These are phyloP conservation scores for Pachysolen tannophilus DNA, from an alignment of 805 yeast genomes.

Conservation along the genomic window DNA sequence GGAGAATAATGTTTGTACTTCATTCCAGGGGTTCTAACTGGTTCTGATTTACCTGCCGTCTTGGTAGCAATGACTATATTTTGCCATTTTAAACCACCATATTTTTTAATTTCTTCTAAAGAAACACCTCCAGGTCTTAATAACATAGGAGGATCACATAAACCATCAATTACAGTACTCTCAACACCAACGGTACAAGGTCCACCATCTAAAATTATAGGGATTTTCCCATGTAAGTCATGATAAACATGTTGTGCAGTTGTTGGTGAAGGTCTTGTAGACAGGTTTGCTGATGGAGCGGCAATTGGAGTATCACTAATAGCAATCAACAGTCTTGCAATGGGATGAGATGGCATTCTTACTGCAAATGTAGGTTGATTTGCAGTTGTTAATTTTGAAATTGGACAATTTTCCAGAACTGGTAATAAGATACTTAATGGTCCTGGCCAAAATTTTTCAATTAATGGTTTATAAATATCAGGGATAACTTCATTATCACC, in stretches of 20 bases:
- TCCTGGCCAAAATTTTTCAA: constrained; percentile 88
- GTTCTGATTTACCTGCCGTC: constrained; percentile 56
- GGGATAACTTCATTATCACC: constrained; percentile 44
- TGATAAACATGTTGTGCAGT: constrained; percentile 75
- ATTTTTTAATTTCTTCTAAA: constrained; percentile 57
- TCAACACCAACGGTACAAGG: constrained; percentile 84
- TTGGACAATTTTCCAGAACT: constrained; percentile 32
- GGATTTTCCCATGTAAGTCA: constrained; percentile 75
- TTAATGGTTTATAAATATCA: constrained; percentile 50
- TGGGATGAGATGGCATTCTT: constrained; percentile 77
- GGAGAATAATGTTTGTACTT: constrained; percentile 96
- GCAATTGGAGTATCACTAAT: constrained; percentile 85
- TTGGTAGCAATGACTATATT: constrained; percentile 55
- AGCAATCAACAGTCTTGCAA: constrained; percentile 86
- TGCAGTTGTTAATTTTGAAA: constrained; percentile 76
- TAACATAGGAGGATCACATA: constrained; percentile 75
- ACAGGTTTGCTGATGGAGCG: constrained; percentile 96
- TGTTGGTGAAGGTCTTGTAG: constrained; percentile 93
- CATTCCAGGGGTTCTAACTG: constrained; percentile 95
- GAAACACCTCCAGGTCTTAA: constrained; percentile 93
- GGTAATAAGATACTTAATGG: constrained; percentile 87
- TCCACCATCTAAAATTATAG: constrained; percentile 88
- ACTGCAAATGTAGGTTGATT: constrained; percentile 89
- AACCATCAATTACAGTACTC: constrained; percentile 89
- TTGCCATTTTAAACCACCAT: constrained; percentile 67